Base-by-base conservation (phyloP, 208 protist genomes). In the Trypanosoma melophagium region DNA sequence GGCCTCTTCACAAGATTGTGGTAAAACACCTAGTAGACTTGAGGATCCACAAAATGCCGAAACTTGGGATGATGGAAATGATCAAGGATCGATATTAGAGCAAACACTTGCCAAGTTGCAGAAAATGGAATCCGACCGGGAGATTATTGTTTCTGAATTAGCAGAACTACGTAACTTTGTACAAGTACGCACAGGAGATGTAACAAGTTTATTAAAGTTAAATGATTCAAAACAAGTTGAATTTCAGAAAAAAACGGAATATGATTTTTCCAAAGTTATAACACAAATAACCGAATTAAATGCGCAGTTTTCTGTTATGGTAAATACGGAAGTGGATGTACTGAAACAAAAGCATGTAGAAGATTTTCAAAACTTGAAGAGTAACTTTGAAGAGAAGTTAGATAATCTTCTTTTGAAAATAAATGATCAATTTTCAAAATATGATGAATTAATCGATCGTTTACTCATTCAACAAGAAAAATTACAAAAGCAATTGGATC, bases 381-480 rank as follows among this genome's bases (percentile, higher is more conserved):
- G 7, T 38, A 1, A 49, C 1, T 44, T 42, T 25, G 51, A 67
- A 35, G n/a, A 49, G 16, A 12, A 57, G 17, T 49, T 56, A 31
- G 17, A 50, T 28, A 41, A 12, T 49, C 4, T 67, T 59, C 3
- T 67, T 22, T 10, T 25, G 3, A 24, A 67, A 28, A 24, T 67
- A n/a, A 58, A 58, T 9, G 9, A 53, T 44, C 21, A 8, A n/a
- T 53, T 53, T 17, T 10, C 13, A 22, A 21, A 58, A 9, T 35
- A 16, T 22, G 22, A n/a, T 60, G 3, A 24, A 35, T 51, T 22
- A 12, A 35, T 35, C 8, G 1, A 21, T 21, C 19, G 21, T 19
- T n/a, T 49, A 35, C 22, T 55, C n/a, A 31, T 28, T 5, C 35
- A 58, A 16, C 61, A 49, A n/a, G 19, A 67, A 49, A 35, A 13